Base-by-base conservation (phyloP, 2,329 filamentous ascomycete species). In the Corinectria fuckeliana region DNA sequence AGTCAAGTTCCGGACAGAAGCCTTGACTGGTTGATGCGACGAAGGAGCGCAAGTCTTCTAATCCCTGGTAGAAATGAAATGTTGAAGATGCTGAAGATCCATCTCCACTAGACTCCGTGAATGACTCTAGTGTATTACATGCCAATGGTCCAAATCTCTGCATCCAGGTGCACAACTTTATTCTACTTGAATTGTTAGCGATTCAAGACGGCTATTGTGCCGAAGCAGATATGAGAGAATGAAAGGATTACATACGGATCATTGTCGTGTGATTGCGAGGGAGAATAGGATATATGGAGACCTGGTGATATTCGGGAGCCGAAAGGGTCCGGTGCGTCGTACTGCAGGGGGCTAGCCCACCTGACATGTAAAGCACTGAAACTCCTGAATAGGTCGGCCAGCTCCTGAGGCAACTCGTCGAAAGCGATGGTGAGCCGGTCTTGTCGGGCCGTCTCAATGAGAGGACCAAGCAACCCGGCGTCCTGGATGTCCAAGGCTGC, bases 281-380 rank as follows among this genome's bases (percentile, higher is more conserved):
- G 90, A 0, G 89, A 91, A 72, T 89, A 93, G 69, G 91, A 91
- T 23, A 93, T 80, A 78, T 97, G 93, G 20, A 98, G 78, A 3
- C 94, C 94, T 0, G 93, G 88, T 2, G 92, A 88, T 13, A 93
- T 76, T 58, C 91, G 85, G 50, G 92, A 92, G 41, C 85, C 80
- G 69, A 95, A 89, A 2, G 93, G 93, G 36, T 88, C 82, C 42
- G 89, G 78, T 1, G 84, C 79, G 36, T 84, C 78, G 72, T 88
- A 89, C 2, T 81, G 69, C 6, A 71, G 69, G 2, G 86, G 78
- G 13, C 87, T 85, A n/a, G 85, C 83, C 91, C 93, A 97, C 72
- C 90, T 86, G 58, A 97, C 79, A 74, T 94, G 90, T 39, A 97
- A 78, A 74, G 92, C 88, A 68, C 89, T 85, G 63, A 85, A 86